Percentiles rank a stretch among this genome's conserved stretches.
phyloP scores from a whole-genome alignment of 352 stramenopile genomes.

The Thalassiosira sp. region DNA sequence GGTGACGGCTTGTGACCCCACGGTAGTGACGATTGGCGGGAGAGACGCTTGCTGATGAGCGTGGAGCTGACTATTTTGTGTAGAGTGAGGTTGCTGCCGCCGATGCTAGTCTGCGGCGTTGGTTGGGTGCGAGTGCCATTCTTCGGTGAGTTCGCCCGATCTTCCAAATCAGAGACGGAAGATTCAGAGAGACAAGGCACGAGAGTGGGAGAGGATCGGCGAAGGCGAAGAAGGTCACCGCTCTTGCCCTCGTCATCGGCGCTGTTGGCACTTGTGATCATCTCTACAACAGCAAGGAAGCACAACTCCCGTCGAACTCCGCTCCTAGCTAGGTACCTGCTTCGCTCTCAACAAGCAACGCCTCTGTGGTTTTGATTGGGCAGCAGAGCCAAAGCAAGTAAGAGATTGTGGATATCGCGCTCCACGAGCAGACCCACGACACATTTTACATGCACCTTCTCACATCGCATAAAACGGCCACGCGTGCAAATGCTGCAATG shows the following conservation, averaged over 20 bases:
- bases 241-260: neutral
- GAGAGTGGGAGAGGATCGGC: neutral
- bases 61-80: constrained; percentile 23
- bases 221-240: neutral
- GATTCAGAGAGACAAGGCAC: constrained; percentile 8
- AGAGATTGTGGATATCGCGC: too few species aligned
- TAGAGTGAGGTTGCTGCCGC: constrained; percentile 3
- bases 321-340: too few species aligned
- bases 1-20: constrained; percentile 48
- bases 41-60: constrained; percentile 15
- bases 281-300: neutral
- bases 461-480: too few species aligned
- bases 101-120: neutral
- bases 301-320: too few species aligned
- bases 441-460: too few species aligned
- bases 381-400: too few species aligned
- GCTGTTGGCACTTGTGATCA: neutral
- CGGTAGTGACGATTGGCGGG: constrained; percentile 38
- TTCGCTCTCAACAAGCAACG: too few species aligned
- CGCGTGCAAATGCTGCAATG: too few species aligned
- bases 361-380: too few species aligned
- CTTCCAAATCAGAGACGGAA: neutral
- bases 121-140: neutral
- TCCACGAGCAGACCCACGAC: too few species aligned
- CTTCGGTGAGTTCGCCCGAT: neutral